Percentiles rank a stretch among this genome's conserved stretches.
Evolutionary conservation across 768 basidiomycete genomes (phyloP).

Genomic region (Russula abietina): DNA sequence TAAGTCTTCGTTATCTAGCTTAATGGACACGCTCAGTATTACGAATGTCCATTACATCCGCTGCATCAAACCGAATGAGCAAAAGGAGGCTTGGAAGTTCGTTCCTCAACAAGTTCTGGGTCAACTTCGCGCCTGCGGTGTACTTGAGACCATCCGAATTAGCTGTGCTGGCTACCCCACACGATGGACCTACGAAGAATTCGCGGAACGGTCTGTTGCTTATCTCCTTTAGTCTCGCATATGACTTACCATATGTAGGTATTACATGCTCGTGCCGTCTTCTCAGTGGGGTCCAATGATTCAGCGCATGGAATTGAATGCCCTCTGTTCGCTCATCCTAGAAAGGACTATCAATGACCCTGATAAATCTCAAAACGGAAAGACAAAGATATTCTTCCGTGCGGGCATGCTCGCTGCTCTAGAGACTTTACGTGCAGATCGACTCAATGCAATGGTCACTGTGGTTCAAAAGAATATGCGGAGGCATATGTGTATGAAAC

Average conservation of each 20-base stretch:
- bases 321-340: slow-evolving; percentile 79
- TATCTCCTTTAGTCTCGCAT: background rate
- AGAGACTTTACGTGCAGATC: slow-evolving; percentile 82
- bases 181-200: slow-evolving; percentile 97
- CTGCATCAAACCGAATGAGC: slow-evolving; percentile 98
- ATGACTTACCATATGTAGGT: slow-evolving; percentile 44
- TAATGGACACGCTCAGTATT: slow-evolving; percentile 96
- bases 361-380: slow-evolving; percentile 95
- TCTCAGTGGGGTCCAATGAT: slow-evolving; percentile 83
- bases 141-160: slow-evolving; percentile 96
- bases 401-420: slow-evolving; percentile 97
- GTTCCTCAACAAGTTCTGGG: slow-evolving; percentile 91
- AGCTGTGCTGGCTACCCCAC: slow-evolving; percentile 99
- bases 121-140: slow-evolving; percentile 96
- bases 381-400: slow-evolving; percentile 98
- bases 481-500: slow-evolving; percentile 74
- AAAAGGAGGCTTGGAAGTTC: slow-evolving; percentile 95
- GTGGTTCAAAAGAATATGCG: slow-evolving; percentile 98
- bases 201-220: slow-evolving; percentile 80
- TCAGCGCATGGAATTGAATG: slow-evolving; percentile 69
- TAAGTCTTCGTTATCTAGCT: slow-evolving; percentile 84
- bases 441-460: slow-evolving; percentile 86
- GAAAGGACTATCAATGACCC: slow-evolving; percentile 83
- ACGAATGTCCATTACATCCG: slow-evolving; percentile 99
- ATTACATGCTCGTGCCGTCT: slow-evolving; percentile 93